Evolutionary conservation across 805 yeast genomes (phyloP).

Genomic region (Nematodospora valgi): DNA sequence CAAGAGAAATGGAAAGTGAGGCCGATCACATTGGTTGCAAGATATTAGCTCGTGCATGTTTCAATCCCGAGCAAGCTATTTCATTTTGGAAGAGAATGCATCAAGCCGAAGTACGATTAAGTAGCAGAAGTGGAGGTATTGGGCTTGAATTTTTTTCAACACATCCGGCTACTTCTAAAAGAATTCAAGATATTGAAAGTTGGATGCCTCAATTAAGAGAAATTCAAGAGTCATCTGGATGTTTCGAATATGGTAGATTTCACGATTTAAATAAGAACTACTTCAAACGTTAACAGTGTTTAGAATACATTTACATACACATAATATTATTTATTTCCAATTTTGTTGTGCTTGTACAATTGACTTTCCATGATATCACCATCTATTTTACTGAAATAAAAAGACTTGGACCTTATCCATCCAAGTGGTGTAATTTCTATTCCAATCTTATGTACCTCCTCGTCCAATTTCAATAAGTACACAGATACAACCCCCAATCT

Average conservation of each 20-base stretch:
- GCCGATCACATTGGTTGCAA: slow-evolving; percentile 94
- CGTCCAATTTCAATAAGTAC: slow-evolving; percentile 20
- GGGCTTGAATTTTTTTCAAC: slow-evolving; percentile 67
- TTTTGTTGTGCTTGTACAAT: slow-evolving; percentile 1
- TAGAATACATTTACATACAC: slow-evolving; percentile 9
- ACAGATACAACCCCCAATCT: slow-evolving; percentile 33
- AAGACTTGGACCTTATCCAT: slow-evolving; percentile 4
- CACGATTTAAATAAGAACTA: slow-evolving; percentile 13
- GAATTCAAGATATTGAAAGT: slow-evolving; percentile 62
- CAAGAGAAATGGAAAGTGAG: slow-evolving; percentile 92
- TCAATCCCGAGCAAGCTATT: slow-evolving; percentile 69
- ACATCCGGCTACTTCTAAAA: slow-evolving; percentile 79
- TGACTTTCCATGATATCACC: slow-evolving; percentile 11
- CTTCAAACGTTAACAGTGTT: slow-evolving; percentile 10
- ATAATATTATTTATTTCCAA: slow-evolving; percentile 12
- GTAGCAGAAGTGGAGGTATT: slow-evolving; percentile 21
- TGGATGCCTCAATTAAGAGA: slow-evolving; percentile 64
- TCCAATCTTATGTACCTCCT: slow-evolving; percentile 9
- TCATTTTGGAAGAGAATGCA: slow-evolving; percentile 83
- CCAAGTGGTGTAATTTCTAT: slow-evolving; percentile 17
- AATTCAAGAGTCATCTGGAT: slow-evolving; percentile 40
- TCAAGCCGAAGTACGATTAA: slow-evolving; percentile 35
- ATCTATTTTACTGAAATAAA: slow-evolving; percentile 4
- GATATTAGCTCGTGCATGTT: slow-evolving; percentile 90
- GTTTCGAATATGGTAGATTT: slow-evolving; percentile 25